phyloP scores from a whole-genome alignment of 1,284 basidiomycete species.

The Amylostereum areolatum region DNA sequence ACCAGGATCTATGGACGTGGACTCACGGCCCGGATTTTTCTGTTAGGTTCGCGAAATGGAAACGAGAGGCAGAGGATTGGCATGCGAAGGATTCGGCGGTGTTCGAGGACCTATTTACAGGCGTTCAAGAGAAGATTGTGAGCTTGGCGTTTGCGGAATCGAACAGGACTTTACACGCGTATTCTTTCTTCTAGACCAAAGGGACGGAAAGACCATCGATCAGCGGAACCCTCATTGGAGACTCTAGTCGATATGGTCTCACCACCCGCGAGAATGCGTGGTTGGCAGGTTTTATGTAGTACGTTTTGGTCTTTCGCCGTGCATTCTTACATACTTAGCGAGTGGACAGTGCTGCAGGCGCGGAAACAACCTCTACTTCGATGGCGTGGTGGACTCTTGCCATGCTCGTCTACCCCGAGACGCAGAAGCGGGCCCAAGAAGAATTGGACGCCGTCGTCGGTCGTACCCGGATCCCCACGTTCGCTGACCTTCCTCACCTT shows the following conservation, averaged over 20 bases:
- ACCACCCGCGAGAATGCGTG: slow-evolving; percentile 13
- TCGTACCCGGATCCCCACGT: slow-evolving; percentile 21
- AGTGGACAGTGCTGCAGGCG: slow-evolving; percentile 9
- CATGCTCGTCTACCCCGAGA: slow-evolving; percentile 22
- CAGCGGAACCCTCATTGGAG: slow-evolving; percentile 10
- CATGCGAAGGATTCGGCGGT: slow-evolving; percentile 11
- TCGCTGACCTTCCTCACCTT: slow-evolving; percentile 21
- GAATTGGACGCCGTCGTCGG: slow-evolving; percentile 27
- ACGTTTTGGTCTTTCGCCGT: not conserved
- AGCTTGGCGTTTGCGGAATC: not conserved
- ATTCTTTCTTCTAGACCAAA: slow-evolving; percentile 6
- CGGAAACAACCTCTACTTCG: slow-evolving; percentile 14
- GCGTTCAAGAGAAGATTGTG: slow-evolving; percentile 11
- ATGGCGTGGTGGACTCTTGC: slow-evolving; percentile 23
- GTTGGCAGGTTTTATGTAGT: slow-evolving; percentile 16
- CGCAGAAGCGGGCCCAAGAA: slow-evolving; percentile 21
- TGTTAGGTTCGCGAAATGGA: slow-evolving; percentile 14
- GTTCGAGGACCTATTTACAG: slow-evolving; percentile 12
- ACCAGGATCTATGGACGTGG: no score
- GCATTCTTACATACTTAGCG: not conserved
- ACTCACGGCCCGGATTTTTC: not conserved
- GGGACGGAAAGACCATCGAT: slow-evolving; percentile 13
- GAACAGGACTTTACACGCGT: not conserved
- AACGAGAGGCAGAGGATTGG: slow-evolving; percentile 11
- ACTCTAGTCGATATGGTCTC: slow-evolving; percentile 9